Evolutionary conservation across 1,284 basidiomycete genomes (phyloP), one percentile per base, ranked within the genome.

Genomic region (Cryptococcus jaspeensis): DNA sequence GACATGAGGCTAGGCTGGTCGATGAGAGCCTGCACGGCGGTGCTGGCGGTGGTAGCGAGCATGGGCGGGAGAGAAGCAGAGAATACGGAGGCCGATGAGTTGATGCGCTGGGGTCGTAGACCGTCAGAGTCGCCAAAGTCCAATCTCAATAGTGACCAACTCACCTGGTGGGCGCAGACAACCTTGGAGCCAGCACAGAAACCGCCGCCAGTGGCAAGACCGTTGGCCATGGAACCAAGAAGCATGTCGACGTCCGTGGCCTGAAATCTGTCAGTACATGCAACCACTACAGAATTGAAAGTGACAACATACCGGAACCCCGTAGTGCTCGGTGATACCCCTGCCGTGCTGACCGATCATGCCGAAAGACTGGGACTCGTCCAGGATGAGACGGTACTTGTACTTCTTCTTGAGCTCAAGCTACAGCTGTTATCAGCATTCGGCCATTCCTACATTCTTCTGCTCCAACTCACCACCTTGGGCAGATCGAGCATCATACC

Each of bases 361-460:
- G 39, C 95, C 95, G 69, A 99, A 93, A 2, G 93, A 96, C 71
- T 91, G 85, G 59, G 85, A 87, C 78, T 99, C 96, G 76, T 99
- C 95, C 20, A 99, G 83, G 59, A 99, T 89, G 54, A 99, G 80
- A 16, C 96, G 86, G 78, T 94, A 98, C 79, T 98, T 98, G 84
- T 92, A 91, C 78, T 94, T 92, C 66, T 84, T 81, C 81, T 97
- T 98, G 58, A 99, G 83, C 73, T 97, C 93, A 63, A 96, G 86
- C 91, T 93, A 55, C 16, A 3, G 40, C 8, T n/a, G 20, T 16
- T 12, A 40, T 53, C 53, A 52, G 51, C 44, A 44, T 38, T 51
- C 52, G 57, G 45, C n/a, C 5, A 23, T 40, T 25, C 15, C 28
- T n/a, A 42, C 12, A 37, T 9, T 8, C 25, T 13, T 20, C 44